Base-by-base conservation (phyloP, 176 grass and related monocot genomes). In the Chloris gayana region DNA sequence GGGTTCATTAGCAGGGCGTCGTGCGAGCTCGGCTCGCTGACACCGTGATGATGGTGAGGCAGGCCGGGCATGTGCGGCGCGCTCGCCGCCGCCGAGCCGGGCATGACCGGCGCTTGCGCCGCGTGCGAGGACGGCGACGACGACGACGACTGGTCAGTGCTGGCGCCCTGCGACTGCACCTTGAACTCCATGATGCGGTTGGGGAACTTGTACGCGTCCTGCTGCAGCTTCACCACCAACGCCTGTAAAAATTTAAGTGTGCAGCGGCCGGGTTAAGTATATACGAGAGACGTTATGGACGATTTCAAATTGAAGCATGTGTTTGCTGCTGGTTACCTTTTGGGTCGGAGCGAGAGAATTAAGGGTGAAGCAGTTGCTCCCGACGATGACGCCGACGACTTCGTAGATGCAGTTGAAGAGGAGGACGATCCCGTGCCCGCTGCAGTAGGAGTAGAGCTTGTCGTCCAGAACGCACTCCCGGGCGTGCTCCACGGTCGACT, bases 361-460 rank as follows among this genome's bases (percentile, higher is more conserved):
- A 64, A 94, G 5, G 26, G 72, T 67, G 89, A 87, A 94, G 83
- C 84, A 85, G 56, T 89, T 69, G 18, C 71, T 74, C 3, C 83
- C 77, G 17, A 94, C 79, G 49, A 94, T 72, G 1, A 84, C 81
- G 11, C 89, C 92, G 19, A 94, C 74, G 24, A 87, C 81, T 33
- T 87, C 87, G 82, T 87, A 70, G 79, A 94, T 87, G 78, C 84
- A 84, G 60, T 87, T 87, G 78, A 94, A 91, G 7, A 94, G 77
- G 27, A 91, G 92, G 0, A 89, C 29, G 54, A 91, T 70, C 9
- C 87, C 92, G 51, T 87, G 87, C 9, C 75, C 84, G 80, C 72
- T 82, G 79, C 78, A 87, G 53, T 91, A 91, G 14, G 87, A 94
- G 89, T 91, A 91, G 56, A 94, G 53, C 84, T 87, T 94, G 69